Evolutionary conservation across 805 yeast genomes (phyloP), one percentile per base, ranked within the genome.

Genomic region (Starmera quercuum): DNA sequence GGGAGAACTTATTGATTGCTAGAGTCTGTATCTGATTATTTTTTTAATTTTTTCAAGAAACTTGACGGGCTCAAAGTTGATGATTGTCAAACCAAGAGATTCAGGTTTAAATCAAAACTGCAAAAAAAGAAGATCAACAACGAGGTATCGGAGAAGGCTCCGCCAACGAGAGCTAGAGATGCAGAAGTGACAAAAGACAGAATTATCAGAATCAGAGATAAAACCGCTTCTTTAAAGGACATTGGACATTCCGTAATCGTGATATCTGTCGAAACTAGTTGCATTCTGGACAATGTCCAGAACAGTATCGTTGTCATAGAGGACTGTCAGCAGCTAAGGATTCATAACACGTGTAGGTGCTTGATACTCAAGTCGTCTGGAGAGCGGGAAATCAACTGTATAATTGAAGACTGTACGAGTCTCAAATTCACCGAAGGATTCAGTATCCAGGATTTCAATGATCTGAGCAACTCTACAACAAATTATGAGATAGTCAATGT

Each of bases 301-400:
- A 35, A 42, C 5, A 42, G 46, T 17, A 23, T 33, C 2, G 23
- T 46, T 6, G 41, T 37, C 22, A 36, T 44, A 11, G 12, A 26
- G 13, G n/a, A 32, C 2, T 42, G 47, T 22, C 53, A 50, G 25
- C 55, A 50, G 26, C 14, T 50, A 20, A 29, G 55, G 11, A 36
- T 50, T 7, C 54, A 50, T 24, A 35, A 41, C 18, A 33, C 46
- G 2, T 6, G 17, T 2, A 15, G 20, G 8, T 20, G 42, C n/a
- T 28, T 45, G 8, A 11, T 29, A 5, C n/a, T n/a, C n/a, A n/a
- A n/a, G n/a, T n/a, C n/a, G n/a, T 40, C 45, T 2, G 11, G 4
- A 36, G 37, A 4, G 30, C 41, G 21, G 49, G 38, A 10, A 4
- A 16, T 26, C 5, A 26, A 26, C 6, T 26, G 29, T 16, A 39